Base-by-base conservation (phyloP, 345 rosid genomes). In the Cochlearia excelsa region DNA sequence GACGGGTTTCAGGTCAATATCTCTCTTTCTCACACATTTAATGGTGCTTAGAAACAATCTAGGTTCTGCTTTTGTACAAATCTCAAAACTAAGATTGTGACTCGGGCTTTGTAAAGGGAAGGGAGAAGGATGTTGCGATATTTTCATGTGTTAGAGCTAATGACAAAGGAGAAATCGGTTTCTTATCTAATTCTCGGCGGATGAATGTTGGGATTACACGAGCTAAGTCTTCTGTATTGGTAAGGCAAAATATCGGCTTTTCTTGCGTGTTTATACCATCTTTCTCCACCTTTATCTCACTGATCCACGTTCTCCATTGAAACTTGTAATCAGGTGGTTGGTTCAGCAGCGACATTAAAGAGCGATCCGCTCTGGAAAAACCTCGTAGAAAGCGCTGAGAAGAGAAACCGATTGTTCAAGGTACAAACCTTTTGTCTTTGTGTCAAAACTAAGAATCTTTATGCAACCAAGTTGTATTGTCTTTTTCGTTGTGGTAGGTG, bases 191-290 rank as follows among this genome's bases (percentile, higher is more conserved):
- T 70, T 81, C 76, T 66, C 77, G 94, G 61, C 82, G 97, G 56
- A 93, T 93, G 99, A 93, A 93, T 61, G 99, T 93, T 0, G 99
- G 90, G 43, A 93, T 93, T 46, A 87, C 99, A 35, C 79, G 95
- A 42, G 95, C 99, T 3, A 93, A 88, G 77, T 87, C 97, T 45
- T 81, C 94, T 58, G 86, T 93, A 26, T 80, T 93, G 89, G 99
- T 93, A 78, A 61, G 79, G 26, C 7, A 55, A 10, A 30, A 40
- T n/a, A 30, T 7, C 7, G 38, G 42, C 11, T 54, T 31, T 53
- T 46, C 45, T 16, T n/a, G 38, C 7, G 1, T 43, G 35, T 29
- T 3, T 34, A 38, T 55, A 33, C 9, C n/a, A 6, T 30, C 4
- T 64, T 6, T 51, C 55, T 44, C 2, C 57, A 38, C 26, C 41